Base-by-base conservation (phyloP, 2,329 filamentous ascomycete genomes). In the Nemania abortiva region DNA sequence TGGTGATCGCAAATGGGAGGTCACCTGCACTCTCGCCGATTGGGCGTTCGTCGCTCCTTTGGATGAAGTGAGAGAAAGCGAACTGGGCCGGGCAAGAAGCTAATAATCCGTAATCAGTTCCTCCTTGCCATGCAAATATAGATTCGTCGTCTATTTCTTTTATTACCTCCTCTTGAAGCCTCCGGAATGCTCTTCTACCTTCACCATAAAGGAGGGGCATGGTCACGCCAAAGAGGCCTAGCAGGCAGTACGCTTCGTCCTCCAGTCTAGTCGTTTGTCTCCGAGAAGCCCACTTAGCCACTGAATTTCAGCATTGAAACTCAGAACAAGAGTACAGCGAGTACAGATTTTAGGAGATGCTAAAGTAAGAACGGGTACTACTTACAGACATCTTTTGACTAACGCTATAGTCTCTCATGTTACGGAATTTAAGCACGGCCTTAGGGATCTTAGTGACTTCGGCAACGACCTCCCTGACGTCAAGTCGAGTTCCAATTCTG, bases 91-190 rank as follows among this genome's bases (percentile, higher is more conserved):
- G 47, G 24, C 63, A 65, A 4, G 55, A 65, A 59, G 63, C 63
- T 6, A 65, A 37, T 58, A 65, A 47, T 47, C 55, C 63, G 7
- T 49, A 24, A 9, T 65, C 55, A 27, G 55, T 53, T 27, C 63
- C 63, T 7, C 63, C 63, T 39, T 65, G 49, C 72, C 73, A 75
- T 22, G 74, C 72, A 34, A 75, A 74, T 37, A 74, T 72, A 1
- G 74, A 74, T n/a, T 73, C 70, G n/a, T 74, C 73, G 37, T 75
- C 70, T 71, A 6, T 62, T 68, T 63, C 65, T 63, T 31, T 63
- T 49, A 65, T 53, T 50, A 65, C 60, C n/a, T 65, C 56, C n/a
- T 65, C 55, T 31, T 65, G 56, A 5, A 65, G 56, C 27, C 63
- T 59, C 2, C 31, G 31, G 24, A 65, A 65, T 11, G 63, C 63